A percentile compares a stretch with the other conserved stretches of the same genome.
phyloP scores from a whole-genome alignment of 306 rosid species.

The Parietaria judaica region DNA sequence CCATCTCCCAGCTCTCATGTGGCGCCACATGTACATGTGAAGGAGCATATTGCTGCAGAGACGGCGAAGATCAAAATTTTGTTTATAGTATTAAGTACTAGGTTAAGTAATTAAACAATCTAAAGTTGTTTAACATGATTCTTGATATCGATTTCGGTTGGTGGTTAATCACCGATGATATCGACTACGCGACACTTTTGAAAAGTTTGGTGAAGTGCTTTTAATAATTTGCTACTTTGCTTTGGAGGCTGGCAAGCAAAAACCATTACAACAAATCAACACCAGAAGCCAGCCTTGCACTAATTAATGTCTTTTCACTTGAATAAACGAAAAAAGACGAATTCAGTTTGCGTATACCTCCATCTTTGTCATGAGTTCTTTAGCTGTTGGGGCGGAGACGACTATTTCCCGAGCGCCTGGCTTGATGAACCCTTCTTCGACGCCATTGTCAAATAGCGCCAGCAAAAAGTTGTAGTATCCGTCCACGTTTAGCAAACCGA shows the following conservation, averaged over 20 bases:
- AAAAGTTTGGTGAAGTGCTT: neutral
- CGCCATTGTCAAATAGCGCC: slow-evolving; percentile 88
- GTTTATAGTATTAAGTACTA: neutral
- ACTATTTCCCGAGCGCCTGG: slow-evolving; percentile 71
- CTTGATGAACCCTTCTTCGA: slow-evolving; percentile 85
- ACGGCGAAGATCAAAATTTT: slow-evolving; percentile 16
- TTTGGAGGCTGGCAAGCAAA: slow-evolving; percentile 7
- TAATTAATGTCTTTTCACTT: neutral
- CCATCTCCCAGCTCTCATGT: slow-evolving; percentile 82
- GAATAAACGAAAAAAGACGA: neutral
- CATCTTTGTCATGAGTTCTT: slow-evolving; percentile 76
- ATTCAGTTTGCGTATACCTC: slow-evolving; percentile 43
- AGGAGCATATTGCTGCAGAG: slow-evolving; percentile 68
- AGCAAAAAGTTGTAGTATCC: slow-evolving; percentile 87
- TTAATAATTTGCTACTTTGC: neutral
- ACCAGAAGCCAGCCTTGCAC: slow-evolving; percentile 10
- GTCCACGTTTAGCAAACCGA: slow-evolving; percentile 88
- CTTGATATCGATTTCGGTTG: slow-evolving; percentile 1
- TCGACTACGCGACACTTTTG: too few relatives aligned
- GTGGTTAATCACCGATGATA: too few relatives aligned
- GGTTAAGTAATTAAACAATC: neutral
- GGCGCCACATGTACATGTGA: slow-evolving; percentile 57
- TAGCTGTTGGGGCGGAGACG: slow-evolving; percentile 73
- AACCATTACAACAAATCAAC: slow-evolving; percentile 1
- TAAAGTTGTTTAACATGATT: slow-evolving; percentile 1